Conservation (phyloP, 2,329 filamentous ascomycete species). For the Aspergillus brasiliensis region DNA sequence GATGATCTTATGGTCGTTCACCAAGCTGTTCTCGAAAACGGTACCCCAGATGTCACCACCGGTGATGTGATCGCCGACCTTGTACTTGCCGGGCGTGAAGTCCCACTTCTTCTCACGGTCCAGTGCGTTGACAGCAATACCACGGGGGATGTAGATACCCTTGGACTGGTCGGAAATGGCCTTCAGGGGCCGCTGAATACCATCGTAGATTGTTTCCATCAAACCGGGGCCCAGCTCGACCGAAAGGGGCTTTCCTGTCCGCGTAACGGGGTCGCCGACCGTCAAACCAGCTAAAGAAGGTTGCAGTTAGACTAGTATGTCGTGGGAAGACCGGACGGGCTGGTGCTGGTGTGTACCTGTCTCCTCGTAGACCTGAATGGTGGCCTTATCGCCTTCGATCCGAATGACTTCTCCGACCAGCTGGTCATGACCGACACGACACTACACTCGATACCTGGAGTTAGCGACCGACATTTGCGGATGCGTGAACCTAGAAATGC, state of each 20-base stretch:
- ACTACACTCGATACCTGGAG: conserved; percentile 53
- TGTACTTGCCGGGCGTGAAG: conserved; percentile 79
- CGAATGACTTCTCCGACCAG: conserved; percentile 98
- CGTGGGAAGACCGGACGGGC: conserved; percentile 7
- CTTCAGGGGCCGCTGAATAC: conserved; percentile 93
- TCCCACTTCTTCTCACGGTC: conserved; percentile 95
- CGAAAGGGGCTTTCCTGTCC: conserved; percentile 93
- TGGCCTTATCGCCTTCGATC: conserved; percentile 92
- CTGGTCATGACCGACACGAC: conserved; percentile 87
- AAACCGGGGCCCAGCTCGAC: conserved; percentile 96
- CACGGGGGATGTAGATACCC: conserved; percentile 97
- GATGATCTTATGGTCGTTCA: conserved; percentile 90
- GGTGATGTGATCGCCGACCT: conserved; percentile 95
- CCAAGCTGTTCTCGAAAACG: conserved; percentile 94
- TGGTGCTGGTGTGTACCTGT: conserved; percentile 63
- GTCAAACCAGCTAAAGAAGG: conserved; percentile 72
- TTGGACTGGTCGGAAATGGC: conserved; percentile 75
- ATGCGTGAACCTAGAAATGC: not conserved
- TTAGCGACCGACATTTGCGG: not conserved
- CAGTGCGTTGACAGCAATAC: conserved; percentile 83
- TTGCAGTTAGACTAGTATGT: conserved; percentile 13
- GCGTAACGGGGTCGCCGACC: conserved; percentile 86
- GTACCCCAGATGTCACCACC: conserved; percentile 95
- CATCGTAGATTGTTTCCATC: conserved; percentile 99
- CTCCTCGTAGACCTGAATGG: conserved; percentile 98